Base-by-base conservation (phyloP, 208 protist species). In the Herpetomonas samuelpessoai region DNA sequence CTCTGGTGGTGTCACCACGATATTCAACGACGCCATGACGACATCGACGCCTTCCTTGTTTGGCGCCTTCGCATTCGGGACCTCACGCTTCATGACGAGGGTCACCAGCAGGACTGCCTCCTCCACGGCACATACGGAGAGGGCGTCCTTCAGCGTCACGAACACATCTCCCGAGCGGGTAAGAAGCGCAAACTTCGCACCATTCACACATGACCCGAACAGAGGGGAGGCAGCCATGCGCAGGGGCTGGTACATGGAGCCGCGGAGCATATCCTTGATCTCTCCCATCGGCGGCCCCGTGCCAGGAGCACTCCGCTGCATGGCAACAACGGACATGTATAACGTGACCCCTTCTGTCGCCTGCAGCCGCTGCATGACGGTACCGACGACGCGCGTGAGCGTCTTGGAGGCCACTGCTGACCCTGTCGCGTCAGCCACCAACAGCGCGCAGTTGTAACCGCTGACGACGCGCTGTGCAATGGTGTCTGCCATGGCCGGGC, bases 151-250 rank as follows among this genome's bases (percentile, higher is more conserved):
- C 7, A 86, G 35, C 0, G 67, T 68, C n/a, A 47, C 48, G 41
- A 76, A 57, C 19, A 86, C 47, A 24, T 69, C 67, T 3, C 58
- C 62, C 31, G 67, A 38, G 28, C 48, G 64, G 47, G 64, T 66
- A 2, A 72, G 49, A 1, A 41, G 62, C 26, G 57, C 61, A 16
- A 79, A 74, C 48, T 60, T 70, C 9, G 68, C 70, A 39, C 59
- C 74, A 49, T 66, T 30, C 28, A 81, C 65, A 55, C 65, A 76
- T 1, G 68, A 62, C 2, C 77, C 77, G 31, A 81, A 81, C 9
- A 81, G 67, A 12, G 74, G 79, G 24, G 79, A 86, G 18, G 58
- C 55, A 4, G 72, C 66, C 7, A 59, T 48, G 29, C 54, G 39
- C 35, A 77, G 48, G 2, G 49, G 49, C 14, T 57, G 53, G 56